Evolutionary conservation across 495 filamentous ascomycete species (phyloP), one percentile per base, ranked within the genome.

Genomic region (Margaritispora aquatica): DNA sequence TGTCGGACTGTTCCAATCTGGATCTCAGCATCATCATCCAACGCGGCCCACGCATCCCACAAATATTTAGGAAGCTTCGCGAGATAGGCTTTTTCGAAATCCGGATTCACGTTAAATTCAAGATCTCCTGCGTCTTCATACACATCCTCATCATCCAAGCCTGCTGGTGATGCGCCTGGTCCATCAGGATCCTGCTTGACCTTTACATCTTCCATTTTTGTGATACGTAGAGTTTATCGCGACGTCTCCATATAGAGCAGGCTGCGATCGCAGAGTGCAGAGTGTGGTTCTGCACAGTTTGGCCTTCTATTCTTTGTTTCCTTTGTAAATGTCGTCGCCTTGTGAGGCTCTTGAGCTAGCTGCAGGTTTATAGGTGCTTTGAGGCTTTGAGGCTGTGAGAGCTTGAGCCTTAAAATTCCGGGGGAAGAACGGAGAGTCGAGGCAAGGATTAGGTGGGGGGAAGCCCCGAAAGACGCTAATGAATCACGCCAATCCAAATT

Each of bases 51-150:
- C 66, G 80, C 83, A 59, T 94, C 80, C 86, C 88, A 94, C 10
- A 97, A 75, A 63, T 85, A 86, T 57, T 84, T 80, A 2, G 92
- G 91, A 7, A 96, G 75, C 52, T 88, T 84, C 21, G 87, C 84
- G 23, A 97, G 76, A 76, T 87, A 95, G 47, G 90, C 74, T 55
- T 74, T 75, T 20, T 69, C 66, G 52, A 62, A 70, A 15, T 59
- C 47, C 1, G 66, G 63, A 56, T 71, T 73, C 9, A 78, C 74
- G 48, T 81, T 75, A 52, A 96, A 93, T 41, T 89, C 85, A 27
- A 96, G 76, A 63, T 97, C 92, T 52, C 89, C 89, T 3, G 89
- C 87, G 70, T 97, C 92, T 71, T 97, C 92, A 60, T 90, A 90
- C 58, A 89, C 75, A 63, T 90, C 89, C 23, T 92, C 85, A 49